A percentile compares a stretch with the other conserved stretches of the same genome.
These are phyloP conservation scores for Purpureocillium takamizusanense DNA, from an alignment of 2,329 filamentous ascomycete genomes.

Conservation along the genomic window DNA sequence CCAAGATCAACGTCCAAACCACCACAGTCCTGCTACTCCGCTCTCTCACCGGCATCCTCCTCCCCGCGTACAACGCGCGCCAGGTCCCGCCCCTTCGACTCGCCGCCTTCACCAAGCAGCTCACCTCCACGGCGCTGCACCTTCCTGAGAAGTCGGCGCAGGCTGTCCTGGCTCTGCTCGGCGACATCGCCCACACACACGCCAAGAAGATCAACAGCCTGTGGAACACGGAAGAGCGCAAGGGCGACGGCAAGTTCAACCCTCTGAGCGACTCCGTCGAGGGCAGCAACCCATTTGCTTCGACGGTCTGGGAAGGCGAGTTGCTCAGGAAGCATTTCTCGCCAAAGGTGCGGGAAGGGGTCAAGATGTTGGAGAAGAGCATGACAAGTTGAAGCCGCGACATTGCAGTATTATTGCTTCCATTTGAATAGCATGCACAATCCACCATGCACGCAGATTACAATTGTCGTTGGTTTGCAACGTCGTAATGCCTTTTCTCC, in stretches of 20 bases:
- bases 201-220: constrained; percentile 73
- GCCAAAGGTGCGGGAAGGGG: constrained; percentile 71
- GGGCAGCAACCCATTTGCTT: constrained; percentile 81
- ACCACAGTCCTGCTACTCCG: constrained; percentile 87
- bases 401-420: neutral
- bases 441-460: too few relatives aligned
- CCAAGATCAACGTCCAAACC: constrained; percentile 87
- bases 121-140: constrained; percentile 74
- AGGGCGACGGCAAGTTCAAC: constrained; percentile 82
- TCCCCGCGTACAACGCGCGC: constrained; percentile 65
- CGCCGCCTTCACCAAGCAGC: constrained; percentile 88
- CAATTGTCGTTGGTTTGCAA: too few relatives aligned
- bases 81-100: constrained; percentile 72
- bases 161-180: constrained; percentile 69
- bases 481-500: too few relatives aligned
- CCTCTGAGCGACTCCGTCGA: constrained; percentile 66
- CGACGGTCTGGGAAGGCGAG: constrained; percentile 91
- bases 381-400: constrained; percentile 28
- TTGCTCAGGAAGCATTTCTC: constrained; percentile 77
- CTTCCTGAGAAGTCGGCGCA: constrained; percentile 82
- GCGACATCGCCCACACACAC: constrained; percentile 72
- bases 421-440: too few relatives aligned
- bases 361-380: constrained; percentile 60
- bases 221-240: constrained; percentile 91
- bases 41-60: constrained; percentile 71